Evolutionary conservation across 1,139 yeast genomes (phyloP), one percentile per base, ranked within the genome.

Genomic region (Diutina mesorugosa): DNA sequence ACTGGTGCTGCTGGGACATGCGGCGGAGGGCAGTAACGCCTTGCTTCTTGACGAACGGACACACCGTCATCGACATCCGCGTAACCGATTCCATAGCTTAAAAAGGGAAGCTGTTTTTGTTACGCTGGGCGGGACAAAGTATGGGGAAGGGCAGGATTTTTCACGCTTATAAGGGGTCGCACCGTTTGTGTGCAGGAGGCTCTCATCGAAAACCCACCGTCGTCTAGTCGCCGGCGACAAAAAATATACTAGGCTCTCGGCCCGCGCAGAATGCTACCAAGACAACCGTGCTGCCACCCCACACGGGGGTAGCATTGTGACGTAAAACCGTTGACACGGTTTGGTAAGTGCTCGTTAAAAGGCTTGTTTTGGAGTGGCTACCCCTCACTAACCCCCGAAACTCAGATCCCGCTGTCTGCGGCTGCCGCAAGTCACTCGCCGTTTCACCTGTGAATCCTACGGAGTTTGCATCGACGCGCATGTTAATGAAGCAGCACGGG

Each of bases 31-130:
- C 79, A 58, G 80, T 77, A 45, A 84, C 73, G 10, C 91, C 78
- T 45, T 87, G 77, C 38, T 89, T 78, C 69, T 83, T 84, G 66
- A 91, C 83, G 69, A 89, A 91, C 30, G 97, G 97, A 68, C 98
- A 91, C 58, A 87, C 82, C 63, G 77, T 80, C 76, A 85, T 79
- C 35, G 96, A 88, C 62, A 85, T 87, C 64, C 85, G 85, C 54
- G 91, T 83, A 58, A 89, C 71, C 28, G 90, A 73, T 69, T 90
- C 97, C 97, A 90, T 90, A 28, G 45, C 10, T 45, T 21, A 21
- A 21, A 21, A 4, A 21, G 26, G 26, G 26, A 21, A 21, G 26
- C 26, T 21, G 26, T 21, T 3, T 21, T 21, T 21, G 47, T 6
- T 45, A 6, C 41, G 47, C 26, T 45, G 26, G 47, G 45, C 7